Conservation (phyloP, 2,329 filamentous ascomycete genomes). For the Trichophyton simii region DNA sequence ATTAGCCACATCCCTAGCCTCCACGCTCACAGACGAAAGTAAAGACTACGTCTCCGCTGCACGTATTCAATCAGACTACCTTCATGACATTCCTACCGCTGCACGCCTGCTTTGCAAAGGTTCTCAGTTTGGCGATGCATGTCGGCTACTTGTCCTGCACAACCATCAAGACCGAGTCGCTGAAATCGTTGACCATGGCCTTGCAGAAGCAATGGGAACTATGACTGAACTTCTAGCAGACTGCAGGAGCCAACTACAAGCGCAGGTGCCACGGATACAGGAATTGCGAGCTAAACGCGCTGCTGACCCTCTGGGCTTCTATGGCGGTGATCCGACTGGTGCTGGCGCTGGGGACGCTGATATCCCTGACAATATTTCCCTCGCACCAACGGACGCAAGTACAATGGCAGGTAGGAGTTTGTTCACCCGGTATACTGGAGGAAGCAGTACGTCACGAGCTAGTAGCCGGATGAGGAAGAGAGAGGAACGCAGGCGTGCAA, state of each 20-base stretch:
- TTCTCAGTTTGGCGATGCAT: conserved; percentile 78
- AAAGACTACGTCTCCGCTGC: conserved; percentile 76
- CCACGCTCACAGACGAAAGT: conserved; percentile 60
- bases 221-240: conserved; percentile 89
- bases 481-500: conserved; percentile 88
- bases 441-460: conserved; percentile 41
- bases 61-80: conserved; percentile 68
- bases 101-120: conserved; percentile 73
- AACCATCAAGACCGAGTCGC: conserved; percentile 50
- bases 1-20: conserved; percentile 62
- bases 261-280: conserved; percentile 72
- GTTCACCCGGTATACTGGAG: conserved; percentile 84
- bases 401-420: conserved; percentile 68
- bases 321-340: conserved; percentile 58
- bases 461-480: conserved; percentile 74
- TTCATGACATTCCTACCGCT: conserved; percentile 57
- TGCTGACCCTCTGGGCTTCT: conserved; percentile 78
- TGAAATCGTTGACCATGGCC: conserved; percentile 59
- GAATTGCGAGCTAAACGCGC: conserved; percentile 71
- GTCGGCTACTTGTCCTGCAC: conserved; percentile 57
- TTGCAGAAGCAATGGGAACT: conserved; percentile 66
- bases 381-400: conserved; percentile 72
- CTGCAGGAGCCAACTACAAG: conserved; percentile 70
- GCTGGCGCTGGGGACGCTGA: conserved; percentile 47
- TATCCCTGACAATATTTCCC: conserved; percentile 80